Base-by-base conservation (phyloP, 2,329 filamentous ascomycete genomes). In the Madurella fahalii region DNA sequence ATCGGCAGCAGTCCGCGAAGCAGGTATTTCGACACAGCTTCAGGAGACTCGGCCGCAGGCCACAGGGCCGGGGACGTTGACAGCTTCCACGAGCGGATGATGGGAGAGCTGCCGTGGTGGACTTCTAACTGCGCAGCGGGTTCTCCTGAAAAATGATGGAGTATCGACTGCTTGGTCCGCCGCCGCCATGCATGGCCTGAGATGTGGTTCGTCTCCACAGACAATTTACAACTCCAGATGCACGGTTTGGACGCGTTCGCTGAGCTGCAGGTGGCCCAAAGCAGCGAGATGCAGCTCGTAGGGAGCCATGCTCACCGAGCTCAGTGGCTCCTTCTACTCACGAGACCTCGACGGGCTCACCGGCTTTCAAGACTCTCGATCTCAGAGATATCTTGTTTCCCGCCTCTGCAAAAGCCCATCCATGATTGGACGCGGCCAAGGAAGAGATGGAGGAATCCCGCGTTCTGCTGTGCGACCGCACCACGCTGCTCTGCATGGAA, bases 181-280 rank as follows among this genome's bases (percentile, higher is more conserved):
- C 53, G 50, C 54, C 51, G 15, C 50, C 50, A 40, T 58, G 56
- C 59, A 63, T 58, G 45, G 46, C 47, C 34, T 25, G 48, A 53
- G 40, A 53, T 37, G 13, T 37, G 39, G 53, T 52, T 18, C 44
- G 30, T 54, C 49, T 45, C 57, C 55, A 56, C 59, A 58, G 16
- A 53, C 52, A 55, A 54, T 52, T 50, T 55, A 53, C 57, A 52
- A 56, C 52, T 56, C 52, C 34, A 54, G 44, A 54, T 55, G 44
- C 60, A 59, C 49, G 50, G 59, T 64, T 57, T 56, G 53, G 49
- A 56, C 56, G 50, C 41, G 47, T 56, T 53, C 20, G 44, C 54
- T 47, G 47, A 50, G 58, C 60, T 65, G 63, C 63, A 65, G 53
- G 47, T 32, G 50, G 61, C 63, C 59, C n/a, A 54, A 65, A 63